phyloP scores from a whole-genome alignment of 2,329 filamentous ascomycete species.

The Colletotrichum sp. region DNA sequence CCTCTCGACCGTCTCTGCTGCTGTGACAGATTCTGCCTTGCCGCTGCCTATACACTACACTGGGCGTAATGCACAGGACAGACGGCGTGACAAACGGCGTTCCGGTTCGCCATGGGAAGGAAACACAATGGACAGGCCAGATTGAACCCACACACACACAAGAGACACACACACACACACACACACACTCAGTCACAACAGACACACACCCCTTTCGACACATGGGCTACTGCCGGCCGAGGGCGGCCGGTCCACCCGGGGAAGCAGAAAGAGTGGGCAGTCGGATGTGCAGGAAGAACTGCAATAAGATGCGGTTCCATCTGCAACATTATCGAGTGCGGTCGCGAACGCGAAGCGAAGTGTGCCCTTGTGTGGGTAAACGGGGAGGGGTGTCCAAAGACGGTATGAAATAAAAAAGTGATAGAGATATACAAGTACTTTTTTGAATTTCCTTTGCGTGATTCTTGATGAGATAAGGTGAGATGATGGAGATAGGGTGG shows the following conservation, averaged over 20 bases:
- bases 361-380: neutral
- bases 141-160: neutral
- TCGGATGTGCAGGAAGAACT: neutral
- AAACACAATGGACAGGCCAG: neutral
- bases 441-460: neutral
- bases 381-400: neutral
- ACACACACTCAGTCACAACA: neutral
- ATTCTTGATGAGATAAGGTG: constrained; percentile 8
- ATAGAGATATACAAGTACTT: neutral
- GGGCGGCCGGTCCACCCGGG: neutral
- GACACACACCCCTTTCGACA: neutral
- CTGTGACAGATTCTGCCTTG: neutral
- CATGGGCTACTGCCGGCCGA: neutral
- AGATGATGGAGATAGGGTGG: neutral
- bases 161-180: too few relatives aligned
- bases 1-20: neutral
- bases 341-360: neutral
- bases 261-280: neutral
- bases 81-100: neutral
- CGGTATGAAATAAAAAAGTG: neutral
- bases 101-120: neutral
- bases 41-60: neutral
- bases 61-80: neutral
- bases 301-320: neutral
- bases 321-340: neutral